These are phyloP conservation scores for Tylopilus sp. DNA, from an alignment of 768 basidiomycete genomes.

Conservation along the genomic window DNA sequence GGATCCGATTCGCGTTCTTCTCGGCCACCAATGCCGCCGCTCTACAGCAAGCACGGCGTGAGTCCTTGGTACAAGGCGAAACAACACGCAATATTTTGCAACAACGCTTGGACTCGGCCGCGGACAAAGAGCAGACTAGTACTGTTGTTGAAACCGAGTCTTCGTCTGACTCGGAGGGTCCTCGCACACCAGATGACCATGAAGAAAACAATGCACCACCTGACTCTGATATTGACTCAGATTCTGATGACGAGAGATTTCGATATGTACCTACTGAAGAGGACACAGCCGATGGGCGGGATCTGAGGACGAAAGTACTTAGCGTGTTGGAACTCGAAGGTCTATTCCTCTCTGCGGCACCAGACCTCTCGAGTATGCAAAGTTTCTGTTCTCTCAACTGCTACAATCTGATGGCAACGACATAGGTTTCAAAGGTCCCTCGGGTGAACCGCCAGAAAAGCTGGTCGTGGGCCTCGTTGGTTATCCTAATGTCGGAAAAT, in stretches of 20 bases:
- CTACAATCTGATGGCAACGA: slow-evolving; percentile 4
- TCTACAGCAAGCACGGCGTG: slow-evolving; percentile 69
- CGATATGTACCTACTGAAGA: slow-evolving; percentile 55
- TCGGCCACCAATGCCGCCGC: slow-evolving; percentile 88
- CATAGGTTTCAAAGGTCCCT: slow-evolving; percentile 57
- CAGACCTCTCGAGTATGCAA: slow-evolving; percentile 61
- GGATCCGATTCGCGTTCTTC: slow-evolving; percentile 85
- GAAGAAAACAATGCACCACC: slow-evolving; percentile 28
- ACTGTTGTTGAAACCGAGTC: slow-evolving; percentile 18
- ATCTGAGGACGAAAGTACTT: slow-evolving; percentile 72
- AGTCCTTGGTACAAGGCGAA: slow-evolving; percentile 34
- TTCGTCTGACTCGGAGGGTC: slow-evolving; percentile 32
- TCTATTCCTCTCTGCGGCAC: slow-evolving; percentile 69
- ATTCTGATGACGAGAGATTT: slow-evolving; percentile 36
- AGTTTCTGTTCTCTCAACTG: neutral
- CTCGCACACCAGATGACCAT: slow-evolving; percentile 25
- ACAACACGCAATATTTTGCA: slow-evolving; percentile 15
- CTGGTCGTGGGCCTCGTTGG: slow-evolving; percentile 90
- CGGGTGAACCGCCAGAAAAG: slow-evolving; percentile 57
- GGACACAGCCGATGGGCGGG: slow-evolving; percentile 47
- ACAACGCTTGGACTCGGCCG: neutral
- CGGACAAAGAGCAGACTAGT: neutral
- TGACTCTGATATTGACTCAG: slow-evolving; percentile 29
- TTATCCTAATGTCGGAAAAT: slow-evolving; percentile 98
- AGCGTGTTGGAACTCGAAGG: slow-evolving; percentile 86